These are phyloP conservation scores for Blastobotrys elegans DNA, from an alignment of 1,139 yeast genomes.

Conservation along the genomic window DNA sequence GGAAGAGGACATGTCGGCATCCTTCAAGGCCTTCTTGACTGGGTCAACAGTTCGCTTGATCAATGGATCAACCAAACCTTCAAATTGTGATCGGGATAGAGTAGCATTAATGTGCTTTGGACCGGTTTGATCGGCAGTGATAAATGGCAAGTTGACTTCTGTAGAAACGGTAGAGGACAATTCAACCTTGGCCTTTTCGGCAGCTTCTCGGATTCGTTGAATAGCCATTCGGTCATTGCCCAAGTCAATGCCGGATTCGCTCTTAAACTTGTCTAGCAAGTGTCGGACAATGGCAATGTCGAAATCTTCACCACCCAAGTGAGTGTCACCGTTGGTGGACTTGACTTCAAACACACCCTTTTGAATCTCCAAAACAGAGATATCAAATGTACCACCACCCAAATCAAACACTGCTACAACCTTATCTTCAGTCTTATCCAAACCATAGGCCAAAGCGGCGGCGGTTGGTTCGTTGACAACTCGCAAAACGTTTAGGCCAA, in stretches of 20 bases:
- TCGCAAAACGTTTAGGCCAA: conserved; percentile 91
- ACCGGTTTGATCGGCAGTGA: conserved; percentile 91
- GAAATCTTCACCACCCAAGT: conserved; percentile 81
- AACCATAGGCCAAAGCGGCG: conserved; percentile 96
- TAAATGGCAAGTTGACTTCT: conserved; percentile 95
- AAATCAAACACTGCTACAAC: conserved; percentile 81
- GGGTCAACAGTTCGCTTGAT: conserved; percentile 94
- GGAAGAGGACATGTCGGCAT: conserved; percentile 81
- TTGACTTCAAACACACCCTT: conserved; percentile 97
- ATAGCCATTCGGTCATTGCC: conserved; percentile 95
- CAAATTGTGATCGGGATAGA: conserved; percentile 90
- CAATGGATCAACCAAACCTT: conserved; percentile 83
- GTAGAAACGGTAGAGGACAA: conserved; percentile 90
- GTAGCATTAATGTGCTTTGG: conserved; percentile 97
- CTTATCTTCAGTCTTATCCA: conserved; percentile 72
- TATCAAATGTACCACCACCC: conserved; percentile 90
- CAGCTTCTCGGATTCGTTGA: conserved; percentile 99
- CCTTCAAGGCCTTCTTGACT: conserved; percentile 97
- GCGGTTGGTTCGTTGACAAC: conserved; percentile 99
- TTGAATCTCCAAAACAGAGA: conserved; percentile 79
- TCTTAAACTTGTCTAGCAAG: conserved; percentile 88
- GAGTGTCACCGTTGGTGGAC: conserved; percentile 88
- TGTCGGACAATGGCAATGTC: conserved; percentile 83
- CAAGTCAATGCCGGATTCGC: conserved; percentile 86
- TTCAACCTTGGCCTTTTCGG: conserved; percentile 99